Evolutionary conservation across 202 grass and related monocot species (phyloP).

Genomic region (Zoysia matrella): DNA sequence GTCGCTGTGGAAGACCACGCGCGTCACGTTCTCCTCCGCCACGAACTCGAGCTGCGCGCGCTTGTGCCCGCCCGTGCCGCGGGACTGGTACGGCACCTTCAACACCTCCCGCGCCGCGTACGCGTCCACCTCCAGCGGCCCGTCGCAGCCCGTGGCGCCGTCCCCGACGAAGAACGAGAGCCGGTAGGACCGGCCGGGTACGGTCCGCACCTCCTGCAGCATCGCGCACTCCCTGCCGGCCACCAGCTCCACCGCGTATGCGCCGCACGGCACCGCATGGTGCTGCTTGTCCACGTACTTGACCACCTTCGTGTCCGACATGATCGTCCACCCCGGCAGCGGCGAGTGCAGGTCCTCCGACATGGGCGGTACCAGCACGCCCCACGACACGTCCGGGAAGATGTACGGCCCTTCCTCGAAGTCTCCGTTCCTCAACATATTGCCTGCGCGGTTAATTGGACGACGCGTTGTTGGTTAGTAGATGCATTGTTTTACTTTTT

Average conservation of each 20-base stretch:
- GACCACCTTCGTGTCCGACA: conserved; percentile 63
- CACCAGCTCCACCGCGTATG: no score
- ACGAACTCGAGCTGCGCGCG: conserved; percentile 55
- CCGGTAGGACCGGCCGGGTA: conserved; percentile 50
- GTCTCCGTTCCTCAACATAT: conserved; percentile 73
- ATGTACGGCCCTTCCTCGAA: conserved; percentile 81
- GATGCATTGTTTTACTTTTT: no score
- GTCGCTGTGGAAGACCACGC: conserved; percentile 68
- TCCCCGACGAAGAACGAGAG: conserved; percentile 72
- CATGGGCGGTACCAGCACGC: conserved; percentile 71
- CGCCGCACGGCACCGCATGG: conserved; percentile 67
- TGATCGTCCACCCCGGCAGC: not conserved
- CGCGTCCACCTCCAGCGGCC: conserved; percentile 62
- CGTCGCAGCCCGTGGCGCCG: conserved; percentile 58
- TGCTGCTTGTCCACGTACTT: conserved; percentile 75
- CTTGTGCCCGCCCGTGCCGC: conserved; percentile 53
- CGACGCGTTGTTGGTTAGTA: not conserved
- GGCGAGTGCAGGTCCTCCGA: conserved; percentile 56
- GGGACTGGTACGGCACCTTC: conserved; percentile 56
- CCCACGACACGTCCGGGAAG: conserved; percentile 42
- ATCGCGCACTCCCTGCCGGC: conserved; percentile 68
- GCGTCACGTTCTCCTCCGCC: conserved; percentile 47
- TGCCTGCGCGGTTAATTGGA: conserved; percentile 30
- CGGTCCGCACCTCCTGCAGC: conserved; percentile 57
- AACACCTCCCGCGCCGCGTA: conserved; percentile 48